Conservation (phyloP, 768 basidiomycete species). For the Boletus rubescentipes region DNA sequence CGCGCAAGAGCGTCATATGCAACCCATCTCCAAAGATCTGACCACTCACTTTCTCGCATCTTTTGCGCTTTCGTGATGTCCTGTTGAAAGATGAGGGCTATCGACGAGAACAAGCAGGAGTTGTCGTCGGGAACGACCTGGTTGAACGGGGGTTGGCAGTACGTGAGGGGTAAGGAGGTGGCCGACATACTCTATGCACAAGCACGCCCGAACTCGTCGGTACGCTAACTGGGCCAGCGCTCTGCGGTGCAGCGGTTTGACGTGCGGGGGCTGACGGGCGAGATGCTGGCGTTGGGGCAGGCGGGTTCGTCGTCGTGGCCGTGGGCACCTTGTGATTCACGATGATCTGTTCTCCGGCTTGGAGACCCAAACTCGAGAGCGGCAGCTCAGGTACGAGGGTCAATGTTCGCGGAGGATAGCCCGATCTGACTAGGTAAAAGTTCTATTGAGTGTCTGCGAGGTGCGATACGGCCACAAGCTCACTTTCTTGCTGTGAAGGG, state of each 20-base stretch:
- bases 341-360: constrained; percentile 82
- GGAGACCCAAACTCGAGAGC: constrained; percentile 72
- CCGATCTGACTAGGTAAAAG: constrained; percentile 59
- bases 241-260: constrained; percentile 14
- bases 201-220: constrained; percentile 62
- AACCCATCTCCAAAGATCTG: not conserved
- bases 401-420: constrained; percentile 81
- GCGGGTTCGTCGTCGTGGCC: constrained; percentile 4
- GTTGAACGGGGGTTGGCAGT: not conserved
- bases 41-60: constrained; percentile 68
- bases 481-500: constrained; percentile 76
- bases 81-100: constrained; percentile 85
- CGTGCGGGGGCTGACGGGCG: constrained; percentile 15
- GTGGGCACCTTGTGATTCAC: constrained; percentile 48
- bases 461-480: constrained; percentile 29
- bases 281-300: constrained; percentile 11
- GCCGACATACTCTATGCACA: constrained; percentile 59
- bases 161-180: not conserved
- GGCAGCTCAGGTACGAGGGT: constrained; percentile 73
- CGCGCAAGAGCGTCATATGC: constrained; percentile 6
- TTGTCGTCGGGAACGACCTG: constrained; percentile 97
- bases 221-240: constrained; percentile 54
- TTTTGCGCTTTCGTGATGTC: constrained; percentile 65
- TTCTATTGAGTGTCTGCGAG: not conserved
- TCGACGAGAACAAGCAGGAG: constrained; percentile 87